These are phyloP conservation scores for Lasiosphaeris hirsuta DNA, from an alignment of 495 filamentous ascomycete genomes.

Conservation along the genomic window DNA sequence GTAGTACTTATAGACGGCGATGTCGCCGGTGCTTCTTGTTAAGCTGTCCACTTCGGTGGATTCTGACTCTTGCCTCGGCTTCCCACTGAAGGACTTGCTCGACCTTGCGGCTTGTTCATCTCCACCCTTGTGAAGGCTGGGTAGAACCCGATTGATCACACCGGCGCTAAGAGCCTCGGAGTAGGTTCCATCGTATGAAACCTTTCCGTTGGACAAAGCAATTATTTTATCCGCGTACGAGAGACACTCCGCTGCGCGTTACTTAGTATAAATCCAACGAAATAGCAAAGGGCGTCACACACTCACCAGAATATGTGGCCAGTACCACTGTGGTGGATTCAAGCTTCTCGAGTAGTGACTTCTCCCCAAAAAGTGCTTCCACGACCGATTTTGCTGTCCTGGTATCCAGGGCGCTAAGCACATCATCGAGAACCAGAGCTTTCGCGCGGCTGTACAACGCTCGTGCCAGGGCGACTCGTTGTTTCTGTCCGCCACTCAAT, in stretches of 20 bases:
- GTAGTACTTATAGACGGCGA: background rate
- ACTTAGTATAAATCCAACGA: too few species aligned
- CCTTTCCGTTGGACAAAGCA: too few species aligned
- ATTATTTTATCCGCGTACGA: background rate
- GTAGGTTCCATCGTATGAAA: too few species aligned
- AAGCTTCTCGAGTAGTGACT: background rate
- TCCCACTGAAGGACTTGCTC: too few species aligned
- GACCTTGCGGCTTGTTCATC: too few species aligned
- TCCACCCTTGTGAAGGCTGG: too few species aligned
- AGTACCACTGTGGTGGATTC: slow-evolving; percentile 8
- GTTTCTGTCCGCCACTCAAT: slow-evolving; percentile 24
- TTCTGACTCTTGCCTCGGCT: background rate
- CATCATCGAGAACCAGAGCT: slow-evolving; percentile 38
- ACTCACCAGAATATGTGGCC: background rate
- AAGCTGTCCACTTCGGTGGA: background rate
- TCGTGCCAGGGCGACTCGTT: slow-evolving; percentile 25
- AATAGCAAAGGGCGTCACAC: background rate
- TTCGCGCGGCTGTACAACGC: slow-evolving; percentile 32
- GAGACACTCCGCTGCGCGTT: background rate
- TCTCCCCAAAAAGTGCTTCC: background rate
- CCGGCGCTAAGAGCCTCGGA: too few species aligned
- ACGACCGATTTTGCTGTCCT: slow-evolving; percentile 14
- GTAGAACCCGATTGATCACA: too few species aligned
- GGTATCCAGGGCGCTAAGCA: slow-evolving; percentile 37
- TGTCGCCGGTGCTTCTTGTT: background rate